Base-by-base conservation (phyloP, 495 filamentous ascomycete species). In the Daldinia concentrica region DNA sequence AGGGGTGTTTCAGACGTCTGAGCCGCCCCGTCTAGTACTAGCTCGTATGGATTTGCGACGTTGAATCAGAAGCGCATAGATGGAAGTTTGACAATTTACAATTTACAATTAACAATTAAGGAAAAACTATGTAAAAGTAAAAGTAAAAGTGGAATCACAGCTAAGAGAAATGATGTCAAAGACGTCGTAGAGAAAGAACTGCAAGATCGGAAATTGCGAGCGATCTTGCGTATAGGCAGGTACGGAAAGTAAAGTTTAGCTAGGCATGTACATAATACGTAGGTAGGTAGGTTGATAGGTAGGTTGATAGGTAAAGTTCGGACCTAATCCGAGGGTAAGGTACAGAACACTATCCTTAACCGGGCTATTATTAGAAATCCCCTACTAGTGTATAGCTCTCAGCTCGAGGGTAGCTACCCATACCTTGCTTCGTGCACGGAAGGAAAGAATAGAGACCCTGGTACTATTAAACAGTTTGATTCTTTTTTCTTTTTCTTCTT, bases 1-100 rank as follows among this genome's bases (percentile, higher is more conserved):
- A 71, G 71, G 76, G 71, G 68, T 59, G 58, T 72, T 74, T 71
- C 62, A 75, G 62, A 68, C 72, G 72, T 22, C 64, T 69, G 67
- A 76, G 68, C 76, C 68, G 73, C 73, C 69, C 24, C 39, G 22
- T 62, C 55, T 45, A 32, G 61, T 64, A 51, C 22, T 61, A 64
- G 36, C 41, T 59, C 26, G 54, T 41, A 65, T 59, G 57, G 65
- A 54, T 43, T 64, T 69, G 63, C 26, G 65, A 54, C 41, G 60
- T 61, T 27, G 60, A 51, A 50, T 29, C 22, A 37, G 39, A 57
- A 66, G 57, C 67, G 65, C 45, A 63, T 68, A 57, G 48, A 73
- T 29, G 66, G 24, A 5, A 54, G 45, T 29, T 56, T 37, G 51
- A 41, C 12, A 19, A 24, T 48, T 30, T 15, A 11, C 3, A 14